phyloP scores from a whole-genome alignment of 148 eudicot species.

The Persicaria maculosa region DNA sequence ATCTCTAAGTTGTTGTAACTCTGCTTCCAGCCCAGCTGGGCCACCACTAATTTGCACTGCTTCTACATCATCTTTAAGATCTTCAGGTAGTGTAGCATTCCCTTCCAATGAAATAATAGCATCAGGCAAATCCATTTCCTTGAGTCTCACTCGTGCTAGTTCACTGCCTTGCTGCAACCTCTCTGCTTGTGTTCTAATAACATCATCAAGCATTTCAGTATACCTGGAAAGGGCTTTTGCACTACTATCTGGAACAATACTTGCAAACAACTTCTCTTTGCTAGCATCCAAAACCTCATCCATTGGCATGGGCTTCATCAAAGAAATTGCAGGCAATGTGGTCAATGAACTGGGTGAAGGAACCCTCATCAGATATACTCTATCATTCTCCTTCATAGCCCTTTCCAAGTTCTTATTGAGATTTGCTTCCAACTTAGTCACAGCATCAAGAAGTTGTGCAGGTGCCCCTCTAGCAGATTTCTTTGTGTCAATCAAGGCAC shows the following conservation, averaged over 20 bases:
- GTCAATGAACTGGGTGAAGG: slow-evolving; percentile 67
- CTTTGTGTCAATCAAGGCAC: slow-evolving; percentile 61
- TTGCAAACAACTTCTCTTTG: slow-evolving; percentile 82
- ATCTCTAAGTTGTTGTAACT: slow-evolving; percentile 84
- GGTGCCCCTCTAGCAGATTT: slow-evolving; percentile 73
- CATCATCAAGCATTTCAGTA: slow-evolving; percentile 92
- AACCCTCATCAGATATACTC: slow-evolving; percentile 94
- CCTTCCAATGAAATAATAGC: slow-evolving; percentile 91
- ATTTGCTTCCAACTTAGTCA: slow-evolving; percentile 63
- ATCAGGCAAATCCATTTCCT: slow-evolving; percentile 96
- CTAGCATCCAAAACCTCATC: slow-evolving; percentile 83
- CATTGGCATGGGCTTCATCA: slow-evolving; percentile 83
- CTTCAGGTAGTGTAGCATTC: slow-evolving; percentile 51
- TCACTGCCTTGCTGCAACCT: slow-evolving; percentile 97
- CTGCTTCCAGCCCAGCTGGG: slow-evolving; percentile 84
- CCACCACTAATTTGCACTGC: slow-evolving; percentile 95
- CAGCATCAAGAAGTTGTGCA: slow-evolving; percentile 81
- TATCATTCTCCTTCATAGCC: slow-evolving; percentile 93
- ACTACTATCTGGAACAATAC: slow-evolving; percentile 92
- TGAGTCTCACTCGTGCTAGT: slow-evolving; percentile 86
- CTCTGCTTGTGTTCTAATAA: slow-evolving; percentile 95
- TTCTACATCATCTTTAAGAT: slow-evolving; percentile 91
- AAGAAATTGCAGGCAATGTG: slow-evolving; percentile 69
- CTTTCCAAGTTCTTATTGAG: slow-evolving; percentile 74
- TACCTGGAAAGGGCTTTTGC: slow-evolving; percentile 91